These are phyloP conservation scores for Torulaspora indica DNA, from an alignment of 805 yeast species.

Conservation along the genomic window DNA sequence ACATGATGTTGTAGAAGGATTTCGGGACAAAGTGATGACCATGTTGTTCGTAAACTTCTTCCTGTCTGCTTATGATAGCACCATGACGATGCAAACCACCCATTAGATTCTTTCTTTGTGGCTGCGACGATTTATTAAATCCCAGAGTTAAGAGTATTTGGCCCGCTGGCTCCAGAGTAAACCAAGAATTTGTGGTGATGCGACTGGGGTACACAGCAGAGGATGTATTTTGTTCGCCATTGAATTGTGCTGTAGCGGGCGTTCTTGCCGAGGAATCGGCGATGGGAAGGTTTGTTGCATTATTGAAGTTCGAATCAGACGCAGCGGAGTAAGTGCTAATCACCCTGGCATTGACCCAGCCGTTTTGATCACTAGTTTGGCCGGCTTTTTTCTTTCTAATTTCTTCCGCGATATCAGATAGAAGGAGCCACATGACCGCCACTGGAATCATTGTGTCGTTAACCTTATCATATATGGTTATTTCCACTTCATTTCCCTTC, in stretches of 20 bases:
- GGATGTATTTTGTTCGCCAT: background rate
- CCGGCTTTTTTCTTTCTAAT: constrained; percentile 84
- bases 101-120: constrained; percentile 42
- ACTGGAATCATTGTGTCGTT: constrained; percentile 73
- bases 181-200: constrained; percentile 71
- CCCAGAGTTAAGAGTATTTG: constrained; percentile 74
- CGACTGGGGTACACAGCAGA: constrained; percentile 10
- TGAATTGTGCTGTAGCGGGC: constrained; percentile 1
- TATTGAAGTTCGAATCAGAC: constrained; percentile 16
- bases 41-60: constrained; percentile 85
- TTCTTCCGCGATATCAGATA: constrained; percentile 91
- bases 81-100: constrained; percentile 91
- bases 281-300: constrained; percentile 17
- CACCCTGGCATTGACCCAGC: constrained; percentile 82
- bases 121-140: constrained; percentile 63
- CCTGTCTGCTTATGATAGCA: constrained; percentile 90
- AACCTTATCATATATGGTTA: constrained; percentile 76
- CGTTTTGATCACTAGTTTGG: constrained; percentile 62
- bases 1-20: constrained; percentile 92
- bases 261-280: constrained; percentile 5
- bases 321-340: constrained; percentile 22
- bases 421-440: constrained; percentile 84
- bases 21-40: constrained; percentile 97
- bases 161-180: constrained; percentile 89
- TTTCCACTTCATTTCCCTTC: constrained; percentile 86